Evolutionary conservation across 2,329 filamentous ascomycete species (phyloP).

Genomic region (Coleophoma crateriformis): DNA sequence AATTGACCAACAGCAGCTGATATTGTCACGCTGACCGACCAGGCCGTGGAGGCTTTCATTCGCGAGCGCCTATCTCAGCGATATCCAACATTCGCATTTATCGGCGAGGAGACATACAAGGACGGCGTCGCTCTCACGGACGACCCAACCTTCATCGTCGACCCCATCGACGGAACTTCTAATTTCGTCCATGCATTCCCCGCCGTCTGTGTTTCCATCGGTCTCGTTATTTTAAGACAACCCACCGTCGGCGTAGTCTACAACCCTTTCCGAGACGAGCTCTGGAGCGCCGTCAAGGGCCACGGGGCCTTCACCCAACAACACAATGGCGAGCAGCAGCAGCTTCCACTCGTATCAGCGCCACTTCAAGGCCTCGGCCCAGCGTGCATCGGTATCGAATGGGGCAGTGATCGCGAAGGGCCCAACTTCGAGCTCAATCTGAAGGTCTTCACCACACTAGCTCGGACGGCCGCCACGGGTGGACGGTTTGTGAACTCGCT

Average conservation of each 20-base stretch:
- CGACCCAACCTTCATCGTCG: constrained; percentile 69
- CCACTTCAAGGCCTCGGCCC: constrained; percentile 50
- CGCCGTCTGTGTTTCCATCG: constrained; percentile 67
- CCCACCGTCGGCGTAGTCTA: constrained; percentile 69
- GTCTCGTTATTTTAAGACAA: constrained; percentile 52
- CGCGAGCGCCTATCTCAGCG: constrained; percentile 39
- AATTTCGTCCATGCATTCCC: constrained; percentile 75
- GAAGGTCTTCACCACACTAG: constrained; percentile 55
- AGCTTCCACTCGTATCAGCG: constrained; percentile 42
- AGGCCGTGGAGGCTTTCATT: constrained; percentile 56
- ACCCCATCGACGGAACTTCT: constrained; percentile 74
- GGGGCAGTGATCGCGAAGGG: constrained; percentile 62
- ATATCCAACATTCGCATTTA: constrained; percentile 55
- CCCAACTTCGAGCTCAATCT: constrained; percentile 65
- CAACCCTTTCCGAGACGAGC: constrained; percentile 64
- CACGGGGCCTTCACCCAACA: constrained; percentile 49
- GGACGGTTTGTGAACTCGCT: constrained; percentile 71
- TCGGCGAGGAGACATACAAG: constrained; percentile 70
- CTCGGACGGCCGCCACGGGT: constrained; percentile 48
- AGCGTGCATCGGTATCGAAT: constrained; percentile 67
- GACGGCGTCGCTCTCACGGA: constrained; percentile 53
- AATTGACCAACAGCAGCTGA: constrained; percentile 44
- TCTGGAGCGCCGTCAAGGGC: constrained; percentile 63
- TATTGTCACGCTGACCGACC: constrained; percentile 60
- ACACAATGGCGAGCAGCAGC: constrained; percentile 30